Conservation (phyloP, 2,329 filamentous ascomycete species). For the Xylariaceae sp. region DNA sequence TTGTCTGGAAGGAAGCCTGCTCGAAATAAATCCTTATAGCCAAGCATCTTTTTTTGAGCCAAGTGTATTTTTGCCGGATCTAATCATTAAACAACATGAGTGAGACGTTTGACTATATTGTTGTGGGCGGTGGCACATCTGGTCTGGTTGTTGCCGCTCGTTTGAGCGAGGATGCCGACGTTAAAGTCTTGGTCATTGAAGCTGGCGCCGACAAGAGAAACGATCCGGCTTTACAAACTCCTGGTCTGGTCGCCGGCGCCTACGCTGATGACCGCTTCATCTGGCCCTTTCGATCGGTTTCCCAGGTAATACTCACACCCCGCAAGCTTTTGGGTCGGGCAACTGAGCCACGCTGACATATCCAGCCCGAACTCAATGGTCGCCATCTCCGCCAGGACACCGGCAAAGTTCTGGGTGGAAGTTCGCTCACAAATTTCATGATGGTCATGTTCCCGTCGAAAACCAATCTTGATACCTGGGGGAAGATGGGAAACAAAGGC, state of each 20-base stretch:
- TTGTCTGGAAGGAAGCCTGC: too few species aligned
- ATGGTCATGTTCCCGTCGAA: slow-evolving; percentile 22
- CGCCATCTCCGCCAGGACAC: slow-evolving; percentile 31
- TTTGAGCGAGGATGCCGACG: slow-evolving; percentile 35
- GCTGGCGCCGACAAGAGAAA: slow-evolving; percentile 33
- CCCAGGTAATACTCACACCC: slow-evolving; percentile 26
- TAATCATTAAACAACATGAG: slow-evolving; percentile 10
- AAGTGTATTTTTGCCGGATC: background rate
- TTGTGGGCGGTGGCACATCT: slow-evolving; percentile 48
- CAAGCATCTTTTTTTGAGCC: too few species aligned
- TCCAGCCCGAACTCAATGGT: slow-evolving; percentile 26
- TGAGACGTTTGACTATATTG: slow-evolving; percentile 41
- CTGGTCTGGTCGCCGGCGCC: slow-evolving; percentile 28
- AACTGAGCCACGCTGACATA: slow-evolving; percentile 4
- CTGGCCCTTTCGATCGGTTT: slow-evolving; percentile 37
- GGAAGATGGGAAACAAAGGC: slow-evolving; percentile 22
- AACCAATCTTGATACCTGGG: slow-evolving; percentile 18
- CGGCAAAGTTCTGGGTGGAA: slow-evolving; percentile 32
- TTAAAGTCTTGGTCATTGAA: slow-evolving; percentile 38
- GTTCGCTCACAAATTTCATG: slow-evolving; percentile 25
- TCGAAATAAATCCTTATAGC: too few species aligned
- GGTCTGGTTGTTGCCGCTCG: slow-evolving; percentile 45
- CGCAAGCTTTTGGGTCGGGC: background rate
- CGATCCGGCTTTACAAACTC: slow-evolving; percentile 36
- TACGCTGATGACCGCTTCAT: slow-evolving; percentile 33